Evolutionary conservation across 2,329 filamentous ascomycete species (phyloP).

Genomic region (Calonectria honghensis): DNA sequence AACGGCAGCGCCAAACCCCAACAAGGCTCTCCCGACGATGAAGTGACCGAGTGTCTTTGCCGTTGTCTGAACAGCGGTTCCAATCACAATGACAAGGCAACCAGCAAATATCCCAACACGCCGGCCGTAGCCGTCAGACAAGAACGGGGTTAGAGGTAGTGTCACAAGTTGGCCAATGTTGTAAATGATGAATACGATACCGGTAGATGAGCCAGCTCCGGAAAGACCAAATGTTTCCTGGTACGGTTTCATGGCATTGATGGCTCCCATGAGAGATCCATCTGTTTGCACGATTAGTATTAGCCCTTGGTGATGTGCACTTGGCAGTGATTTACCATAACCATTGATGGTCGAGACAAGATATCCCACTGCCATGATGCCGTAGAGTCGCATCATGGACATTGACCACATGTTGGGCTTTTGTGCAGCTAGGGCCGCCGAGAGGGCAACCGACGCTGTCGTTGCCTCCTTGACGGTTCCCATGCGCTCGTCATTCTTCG

Average conservation of each 20-base stretch:
- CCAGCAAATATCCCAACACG: slow-evolving; percentile 60
- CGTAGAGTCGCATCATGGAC: background rate
- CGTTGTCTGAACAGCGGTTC: slow-evolving; percentile 67
- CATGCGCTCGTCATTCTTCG: background rate
- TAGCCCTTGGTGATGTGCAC: background rate
- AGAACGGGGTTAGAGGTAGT: slow-evolving; percentile 66
- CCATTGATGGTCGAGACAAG: background rate
- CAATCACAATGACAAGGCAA: slow-evolving; percentile 63
- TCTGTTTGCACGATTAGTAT: background rate
- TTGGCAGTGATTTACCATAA: background rate
- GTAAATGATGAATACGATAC: slow-evolving; percentile 29
- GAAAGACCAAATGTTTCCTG: slow-evolving; percentile 21
- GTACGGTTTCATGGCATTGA: slow-evolving; percentile 27
- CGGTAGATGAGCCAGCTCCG: slow-evolving; percentile 18
- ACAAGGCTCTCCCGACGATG: slow-evolving; percentile 74
- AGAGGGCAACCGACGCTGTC: background rate
- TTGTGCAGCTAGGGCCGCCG: background rate
- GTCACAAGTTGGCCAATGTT: slow-evolving; percentile 64
- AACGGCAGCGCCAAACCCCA: slow-evolving; percentile 70
- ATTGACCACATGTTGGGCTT: background rate
- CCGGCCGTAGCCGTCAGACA: slow-evolving; percentile 68
- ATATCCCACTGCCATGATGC: slow-evolving; percentile 7
- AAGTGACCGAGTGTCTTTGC: slow-evolving; percentile 63
- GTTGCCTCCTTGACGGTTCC: background rate
- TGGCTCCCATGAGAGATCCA: slow-evolving; percentile 19